Evolutionary conservation across 2,329 filamentous ascomycete species (phyloP), one percentile per base, ranked within the genome.

Genomic region (Ilyonectria sp.): DNA sequence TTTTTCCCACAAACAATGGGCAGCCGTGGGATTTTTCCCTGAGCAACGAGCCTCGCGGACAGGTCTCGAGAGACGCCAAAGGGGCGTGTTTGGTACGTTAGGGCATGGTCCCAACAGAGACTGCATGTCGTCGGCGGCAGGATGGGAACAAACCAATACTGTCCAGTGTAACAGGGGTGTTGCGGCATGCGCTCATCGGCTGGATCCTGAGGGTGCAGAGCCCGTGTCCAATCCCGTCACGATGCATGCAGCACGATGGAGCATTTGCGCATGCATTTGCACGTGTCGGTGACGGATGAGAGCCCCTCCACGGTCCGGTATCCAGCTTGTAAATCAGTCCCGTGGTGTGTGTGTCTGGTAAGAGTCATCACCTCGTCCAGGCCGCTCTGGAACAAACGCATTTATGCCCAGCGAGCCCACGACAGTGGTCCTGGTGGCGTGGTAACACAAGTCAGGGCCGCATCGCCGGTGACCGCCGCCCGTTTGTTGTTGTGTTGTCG

Each of bases 391-490:
- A 61, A 57, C 44, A 44, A 53, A 72, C 63, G 70, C 74, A 64
- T 76, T 72, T 69, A 72, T 76, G 72, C 74, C 74, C 74, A 76
- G 74, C 68, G 66, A 68, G 55, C 54, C 52, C 44, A 47, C 55
- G 15, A 47, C 26, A 31, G 21, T 40, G n/a, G 56, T 37, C 53
- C 35, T 46, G 49, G 57, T 53, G 61, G 65, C 47, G 67, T 70
- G 66, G 53, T 65, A 64, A 65, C 65, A 46, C 50, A 40, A 47
- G 43, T 26, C 55, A 60, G 13, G 52, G 44, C 47, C 57, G 54
- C 46, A 26, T 57, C 50, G 19, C 52, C 44, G 57, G 57, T 44
- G 63, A 61, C 63, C 63, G 57, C 63, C 63, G 56, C 50, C 44
- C 43, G 43, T 37, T 26, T 31, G 47, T 54, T 29, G n/a, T n/a